Conservation (phyloP, 2,329 filamentous ascomycete genomes). For the Mycocentrospora acerina region DNA sequence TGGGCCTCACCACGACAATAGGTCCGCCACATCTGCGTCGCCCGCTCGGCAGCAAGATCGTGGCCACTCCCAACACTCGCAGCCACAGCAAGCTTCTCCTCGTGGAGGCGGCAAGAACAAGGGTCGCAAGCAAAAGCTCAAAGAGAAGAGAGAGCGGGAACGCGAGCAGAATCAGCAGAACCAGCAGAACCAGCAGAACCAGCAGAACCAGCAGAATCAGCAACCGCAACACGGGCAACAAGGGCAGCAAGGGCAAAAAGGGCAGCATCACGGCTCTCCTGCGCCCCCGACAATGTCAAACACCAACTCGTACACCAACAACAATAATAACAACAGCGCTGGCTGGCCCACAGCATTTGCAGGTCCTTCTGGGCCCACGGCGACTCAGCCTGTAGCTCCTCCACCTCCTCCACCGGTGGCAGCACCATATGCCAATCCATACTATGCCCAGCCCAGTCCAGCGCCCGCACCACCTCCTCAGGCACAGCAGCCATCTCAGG, state of each 20-base stretch:
- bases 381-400: slow-evolving; percentile 3
- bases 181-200: slow-evolving; percentile 15
- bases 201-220: slow-evolving; percentile 16
- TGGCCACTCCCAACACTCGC: slow-evolving; percentile 12
- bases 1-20: slow-evolving; percentile 14
- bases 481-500: slow-evolving; percentile 24
- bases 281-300: slow-evolving; percentile 20
- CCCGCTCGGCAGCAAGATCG: slow-evolving; percentile 24
- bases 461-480: slow-evolving; percentile 15
- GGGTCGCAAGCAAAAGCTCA: slow-evolving; percentile 31
- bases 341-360: slow-evolving; percentile 15
- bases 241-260: slow-evolving; percentile 2
- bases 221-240: slow-evolving; percentile 10
- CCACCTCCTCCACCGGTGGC: slow-evolving; percentile 18
- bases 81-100: slow-evolving; percentile 21
- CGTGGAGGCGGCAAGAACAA: slow-evolving; percentile 29
- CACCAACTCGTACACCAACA: slow-evolving; percentile 22
- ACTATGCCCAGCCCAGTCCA: not conserved
- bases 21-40: slow-evolving; percentile 27
- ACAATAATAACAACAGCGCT: slow-evolving; percentile 16
- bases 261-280: slow-evolving; percentile 20
- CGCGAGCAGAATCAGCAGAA: slow-evolving; percentile 10
- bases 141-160: slow-evolving; percentile 31
- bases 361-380: too few relatives aligned
- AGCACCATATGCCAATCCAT: slow-evolving; percentile 15